Conservation (phyloP, 805 yeast species). For the Metschnikowia corniflorae region DNA sequence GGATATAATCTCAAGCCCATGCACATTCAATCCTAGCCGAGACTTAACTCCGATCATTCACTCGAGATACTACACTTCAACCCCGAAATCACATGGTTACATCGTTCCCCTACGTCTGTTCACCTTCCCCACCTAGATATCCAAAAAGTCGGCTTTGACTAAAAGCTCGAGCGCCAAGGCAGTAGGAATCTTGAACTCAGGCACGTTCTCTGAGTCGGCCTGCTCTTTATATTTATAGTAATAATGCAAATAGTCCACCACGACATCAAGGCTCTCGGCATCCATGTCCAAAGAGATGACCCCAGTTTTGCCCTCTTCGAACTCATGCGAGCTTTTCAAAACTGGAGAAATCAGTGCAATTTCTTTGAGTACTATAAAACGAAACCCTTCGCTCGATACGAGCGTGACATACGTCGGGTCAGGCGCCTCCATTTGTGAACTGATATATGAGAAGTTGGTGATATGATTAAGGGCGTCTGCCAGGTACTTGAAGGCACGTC, state of each 20-base stretch:
- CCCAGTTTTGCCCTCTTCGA: slow-evolving; percentile 59
- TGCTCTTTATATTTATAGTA: slow-evolving; percentile 60
- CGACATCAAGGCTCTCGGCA: slow-evolving; percentile 67
- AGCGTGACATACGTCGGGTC: slow-evolving; percentile 67
- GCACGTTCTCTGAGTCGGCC: slow-evolving; percentile 54
- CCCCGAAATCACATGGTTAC: no score
- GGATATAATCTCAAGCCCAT: no score
- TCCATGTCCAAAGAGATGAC: slow-evolving; percentile 62
- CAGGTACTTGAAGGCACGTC: no score
- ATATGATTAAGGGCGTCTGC: background rate
- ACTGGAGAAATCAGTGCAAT: slow-evolving; percentile 72
- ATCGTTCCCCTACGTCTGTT: no score
- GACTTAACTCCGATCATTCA: no score
- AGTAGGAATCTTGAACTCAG: slow-evolving; percentile 89
- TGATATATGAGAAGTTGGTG: background rate
- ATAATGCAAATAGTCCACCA: slow-evolving; percentile 82
- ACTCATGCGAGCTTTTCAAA: slow-evolving; percentile 47
- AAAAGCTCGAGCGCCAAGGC: slow-evolving; percentile 88
- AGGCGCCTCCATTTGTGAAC: no score
- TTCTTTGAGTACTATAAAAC: slow-evolving; percentile 59
- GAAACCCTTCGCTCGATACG: slow-evolving; percentile 68
- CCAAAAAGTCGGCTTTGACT: slow-evolving; percentile 89
- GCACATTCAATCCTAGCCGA: no score
- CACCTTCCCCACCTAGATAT: no score
- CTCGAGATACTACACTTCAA: no score